phyloP scores from a whole-genome alignment of 139 green algal species.

The Protoeuglena noctilucae region DNA sequence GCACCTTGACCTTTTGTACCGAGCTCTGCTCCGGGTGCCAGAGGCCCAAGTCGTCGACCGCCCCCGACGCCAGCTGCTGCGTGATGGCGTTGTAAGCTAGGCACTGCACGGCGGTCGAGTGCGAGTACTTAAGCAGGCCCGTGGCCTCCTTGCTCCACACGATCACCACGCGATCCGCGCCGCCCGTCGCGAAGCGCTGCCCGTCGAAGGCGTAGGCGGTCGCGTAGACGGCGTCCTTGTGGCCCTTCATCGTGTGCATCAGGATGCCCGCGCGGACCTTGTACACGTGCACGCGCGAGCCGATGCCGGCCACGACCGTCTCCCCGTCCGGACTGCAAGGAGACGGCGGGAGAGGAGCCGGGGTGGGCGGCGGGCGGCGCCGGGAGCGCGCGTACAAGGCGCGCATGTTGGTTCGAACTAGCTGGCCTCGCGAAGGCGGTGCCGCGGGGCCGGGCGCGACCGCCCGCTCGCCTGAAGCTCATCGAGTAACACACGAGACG shows the following conservation, averaged over 20 bases:
- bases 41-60: constrained; percentile 53
- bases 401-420: not conserved
- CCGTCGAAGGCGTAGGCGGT: constrained; percentile 58
- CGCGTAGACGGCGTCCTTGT: constrained; percentile 63
- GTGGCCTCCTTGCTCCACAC: constrained; percentile 69
- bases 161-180: constrained; percentile 70
- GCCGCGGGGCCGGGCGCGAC: not conserved
- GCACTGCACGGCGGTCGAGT: constrained; percentile 57
- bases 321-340: constrained; percentile 35
- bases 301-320: constrained; percentile 50
- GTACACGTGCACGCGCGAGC: constrained; percentile 55
- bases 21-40: constrained; percentile 70
- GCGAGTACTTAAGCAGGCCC: constrained; percentile 66
- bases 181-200: constrained; percentile 63
- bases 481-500: constrained; percentile 56
- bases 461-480: constrained; percentile 53
- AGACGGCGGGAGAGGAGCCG: not conserved
- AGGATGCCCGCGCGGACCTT: constrained; percentile 52
- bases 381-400: not conserved
- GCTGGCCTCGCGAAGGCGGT: too few species aligned
- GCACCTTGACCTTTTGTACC: constrained; percentile 67
- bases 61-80: constrained; percentile 61
- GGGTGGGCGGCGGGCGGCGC: not conserved
- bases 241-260: constrained; percentile 51
- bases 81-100: constrained; percentile 66